These are phyloP conservation scores for Calonectria multiphialidica DNA, from an alignment of 2,329 filamentous ascomycete genomes.

Conservation along the genomic window DNA sequence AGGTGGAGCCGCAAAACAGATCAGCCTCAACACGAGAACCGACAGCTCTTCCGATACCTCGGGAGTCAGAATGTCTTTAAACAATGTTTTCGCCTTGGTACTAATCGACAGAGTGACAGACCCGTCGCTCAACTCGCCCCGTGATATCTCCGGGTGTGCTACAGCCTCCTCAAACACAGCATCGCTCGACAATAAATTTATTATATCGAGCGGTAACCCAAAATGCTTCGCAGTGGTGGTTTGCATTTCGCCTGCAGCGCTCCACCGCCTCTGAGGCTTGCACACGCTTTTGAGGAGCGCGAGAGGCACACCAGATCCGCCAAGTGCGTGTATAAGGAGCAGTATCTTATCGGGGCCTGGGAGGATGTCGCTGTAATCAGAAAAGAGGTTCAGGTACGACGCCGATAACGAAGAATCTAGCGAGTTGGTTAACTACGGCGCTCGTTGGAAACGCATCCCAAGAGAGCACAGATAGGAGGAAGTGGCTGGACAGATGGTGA, in stretches of 20 bases:
- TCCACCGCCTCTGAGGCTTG: slow-evolving; percentile 42
- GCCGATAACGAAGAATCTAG: slow-evolving; percentile 25
- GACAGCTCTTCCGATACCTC: slow-evolving; percentile 36
- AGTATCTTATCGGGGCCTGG: slow-evolving; percentile 39
- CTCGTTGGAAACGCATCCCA: not conserved
- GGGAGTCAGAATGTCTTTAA: slow-evolving; percentile 6
- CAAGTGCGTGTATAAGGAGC: slow-evolving; percentile 41
- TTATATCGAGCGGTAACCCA: slow-evolving; percentile 36
- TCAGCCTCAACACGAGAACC: slow-evolving; percentile 32
- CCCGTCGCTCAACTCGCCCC: slow-evolving; percentile 25
- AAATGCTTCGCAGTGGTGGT: slow-evolving; percentile 35
- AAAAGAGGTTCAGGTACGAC: slow-evolving; percentile 41
- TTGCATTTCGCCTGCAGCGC: slow-evolving; percentile 42
- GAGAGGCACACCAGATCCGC: slow-evolving; percentile 36
- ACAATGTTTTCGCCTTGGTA: slow-evolving; percentile 1
- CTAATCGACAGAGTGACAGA: slow-evolving; percentile 32
- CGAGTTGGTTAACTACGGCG: not conserved
- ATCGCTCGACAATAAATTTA: slow-evolving; percentile 34
- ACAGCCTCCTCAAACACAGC: slow-evolving; percentile 8
- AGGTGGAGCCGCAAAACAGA: slow-evolving; percentile 48
- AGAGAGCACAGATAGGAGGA: not conserved
- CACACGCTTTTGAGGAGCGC: slow-evolving; percentile 38
- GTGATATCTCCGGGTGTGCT: slow-evolving; percentile 29
- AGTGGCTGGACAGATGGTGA: not conserved
- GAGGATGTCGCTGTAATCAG: slow-evolving; percentile 43